Percentiles rank a stretch among this genome's conserved stretches.
Evolutionary conservation across 257 asterid genomes (phyloP).

Genomic region (Nicotiana benthamiana): DNA sequence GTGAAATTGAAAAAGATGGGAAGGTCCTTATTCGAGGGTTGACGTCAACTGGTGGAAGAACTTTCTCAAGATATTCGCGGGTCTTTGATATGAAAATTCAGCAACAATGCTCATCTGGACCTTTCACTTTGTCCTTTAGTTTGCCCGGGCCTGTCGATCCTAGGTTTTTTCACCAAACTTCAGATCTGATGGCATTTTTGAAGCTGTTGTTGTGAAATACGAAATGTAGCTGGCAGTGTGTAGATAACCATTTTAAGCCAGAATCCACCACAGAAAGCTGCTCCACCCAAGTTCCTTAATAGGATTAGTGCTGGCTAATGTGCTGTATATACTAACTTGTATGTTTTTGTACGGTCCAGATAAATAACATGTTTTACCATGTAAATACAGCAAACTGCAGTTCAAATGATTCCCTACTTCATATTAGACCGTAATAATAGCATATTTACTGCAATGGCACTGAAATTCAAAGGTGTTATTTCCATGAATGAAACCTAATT

Average conservation of each 20-base stretch:
- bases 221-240: constrained; percentile 16
- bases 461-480: not conserved
- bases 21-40: constrained; percentile 56
- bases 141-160: constrained; percentile 92
- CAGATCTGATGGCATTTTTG: constrained; percentile 78
- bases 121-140: constrained; percentile 59
- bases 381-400: not conserved
- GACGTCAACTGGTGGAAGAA: constrained; percentile 57
- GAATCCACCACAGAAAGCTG: too few species aligned
- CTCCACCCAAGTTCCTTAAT: too few species aligned
- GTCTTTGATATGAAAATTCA: constrained; percentile 63
- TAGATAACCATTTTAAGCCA: not conserved
- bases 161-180: constrained; percentile 47
- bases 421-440: not conserved
- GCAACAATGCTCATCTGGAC: constrained; percentile 76
- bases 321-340: not conserved
- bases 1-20: constrained; percentile 51
- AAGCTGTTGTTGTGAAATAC: constrained; percentile 51
- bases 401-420: not conserved
- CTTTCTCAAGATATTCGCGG: constrained; percentile 42
- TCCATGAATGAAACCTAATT: not conserved
- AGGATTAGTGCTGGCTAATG: not conserved
- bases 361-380: not conserved
- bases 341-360: not conserved
- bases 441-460: too few species aligned